These are phyloP conservation scores for Salvia miltiorrhiza DNA, from an alignment of 257 asterid genomes.

Conservation along the genomic window DNA sequence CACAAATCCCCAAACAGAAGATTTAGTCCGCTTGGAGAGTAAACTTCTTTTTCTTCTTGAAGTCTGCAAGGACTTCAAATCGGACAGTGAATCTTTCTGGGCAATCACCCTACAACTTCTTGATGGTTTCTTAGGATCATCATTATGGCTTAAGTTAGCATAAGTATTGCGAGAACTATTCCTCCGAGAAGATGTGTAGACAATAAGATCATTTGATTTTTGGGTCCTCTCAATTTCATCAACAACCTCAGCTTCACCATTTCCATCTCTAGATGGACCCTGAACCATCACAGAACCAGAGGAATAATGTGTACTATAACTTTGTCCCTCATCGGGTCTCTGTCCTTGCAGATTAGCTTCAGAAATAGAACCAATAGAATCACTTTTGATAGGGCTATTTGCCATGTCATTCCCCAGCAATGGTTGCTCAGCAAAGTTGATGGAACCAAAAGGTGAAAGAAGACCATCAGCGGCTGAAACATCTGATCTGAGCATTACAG, in stretches of 20 bases:
- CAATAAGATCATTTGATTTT: constrained; percentile 28
- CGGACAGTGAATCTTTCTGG: constrained; percentile 32
- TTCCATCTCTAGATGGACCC: constrained; percentile 21
- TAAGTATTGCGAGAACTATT: constrained; percentile 23
- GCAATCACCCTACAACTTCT: constrained; percentile 30
- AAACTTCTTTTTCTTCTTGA: constrained; percentile 62
- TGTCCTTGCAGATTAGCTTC: constrained; percentile 26
- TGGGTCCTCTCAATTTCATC: constrained; percentile 32
- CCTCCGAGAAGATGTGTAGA: constrained; percentile 36
- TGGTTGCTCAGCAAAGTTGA: constrained; percentile 31
- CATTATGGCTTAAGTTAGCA: constrained; percentile 26
- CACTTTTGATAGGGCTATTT: constrained; percentile 19
- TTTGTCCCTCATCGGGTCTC: constrained; percentile 31
- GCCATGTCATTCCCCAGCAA: constrained; percentile 28
- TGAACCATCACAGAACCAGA: constrained; percentile 17
- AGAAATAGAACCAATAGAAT: constrained; percentile 30
- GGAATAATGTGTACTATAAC: constrained; percentile 16
- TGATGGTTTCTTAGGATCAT: constrained; percentile 25
- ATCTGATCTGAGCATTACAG: constrained; percentile 28
- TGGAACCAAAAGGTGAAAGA: constrained; percentile 46
- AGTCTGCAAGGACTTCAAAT: constrained; percentile 45
- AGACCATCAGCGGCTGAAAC: constrained; percentile 38
- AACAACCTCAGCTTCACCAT: constrained; percentile 31
- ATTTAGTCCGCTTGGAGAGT: constrained; percentile 39
- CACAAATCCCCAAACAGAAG: constrained; percentile 57